Evolutionary conservation across 768 basidiomycete species (phyloP), one percentile per base, ranked within the genome.

Genomic region (Suillus brevipes): DNA sequence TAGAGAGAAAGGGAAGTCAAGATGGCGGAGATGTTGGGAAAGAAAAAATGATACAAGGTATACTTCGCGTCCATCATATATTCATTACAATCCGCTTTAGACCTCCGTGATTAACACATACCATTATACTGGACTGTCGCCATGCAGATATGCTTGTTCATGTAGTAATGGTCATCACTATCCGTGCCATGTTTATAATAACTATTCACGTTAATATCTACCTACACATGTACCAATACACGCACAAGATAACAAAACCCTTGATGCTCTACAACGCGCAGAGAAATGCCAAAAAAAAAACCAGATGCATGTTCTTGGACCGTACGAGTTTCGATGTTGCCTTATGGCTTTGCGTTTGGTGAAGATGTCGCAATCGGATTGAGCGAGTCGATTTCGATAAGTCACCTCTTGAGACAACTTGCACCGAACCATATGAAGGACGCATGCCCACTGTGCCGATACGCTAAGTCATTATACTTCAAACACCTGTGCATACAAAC

Each of bases 1-100:
- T 31, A 82, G 81, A 82, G 85, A 62, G 89, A 90, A 74, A 79
- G 89, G 53, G 83, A 82, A 63, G 81, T 80, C 6, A 86, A 82
- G 72, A 68, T 87, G 23, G 74, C 68, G 3, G 73, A 83, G 66
- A 72, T 88, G 49, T 34, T 52, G 7, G 59, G 69, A 37, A 64
- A 65, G 28, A 65, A 65, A 58, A 23, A 23, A 36, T 53, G 6
- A 57, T 2, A 45, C 6, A 23, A 40, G 31, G 25, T 25, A 3
- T 16, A 8, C 16, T 25, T 20, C 16, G 14, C 25, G 2, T 31
- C 18, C 5, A 52, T 31, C 28, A 31, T 31, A 28, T 31, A 28
- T 16, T 28, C 50, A 31, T 18, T 14, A 16, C 28, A 25, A 52
- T 16, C 25, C 5, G 3, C 6, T 25, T 6, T 18, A 40, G 6